Evolutionary conservation across 805 yeast species (phyloP), one percentile per base, ranked within the genome.

Genomic region (Wickerhamiella brachini): DNA sequence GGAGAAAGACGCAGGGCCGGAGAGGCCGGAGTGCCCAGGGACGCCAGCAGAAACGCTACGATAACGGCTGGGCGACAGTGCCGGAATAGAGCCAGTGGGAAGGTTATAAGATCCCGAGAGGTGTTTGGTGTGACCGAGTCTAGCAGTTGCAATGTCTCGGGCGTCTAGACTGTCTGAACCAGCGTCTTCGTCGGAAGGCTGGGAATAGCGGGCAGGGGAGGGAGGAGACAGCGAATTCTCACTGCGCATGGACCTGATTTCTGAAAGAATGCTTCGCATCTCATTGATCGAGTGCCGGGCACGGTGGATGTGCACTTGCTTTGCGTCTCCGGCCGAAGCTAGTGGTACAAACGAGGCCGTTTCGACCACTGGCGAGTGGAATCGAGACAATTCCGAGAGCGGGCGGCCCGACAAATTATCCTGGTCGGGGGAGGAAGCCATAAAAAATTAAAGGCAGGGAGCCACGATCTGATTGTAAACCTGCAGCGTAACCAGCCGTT

Each of bases 271-370:
- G 26, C 44, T 38, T 47, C 50, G 50, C 57, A 57, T 52, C 34
- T 55, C 56, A 18, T 42, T 43, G 21, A 57, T 57, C n/a, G 59
- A 56, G 37, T 52, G 53, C 21, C 58, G 54, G 21, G 51, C 59
- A 20, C 51, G 56, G 45, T 48, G 54, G n/a, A 57, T 56, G 45
- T 53, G 54, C 12, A 57, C 52, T 44, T 57, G 58, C 10, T 52
- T 51, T 17, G 56, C 54, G n/a, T 47, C 52, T 13, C 53, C 50
- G 9, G 51, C 23, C 18, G 47, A 34, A 47, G 50, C 56, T 46
- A 56, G 31, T 15, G 59, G 58, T 10, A 56, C 49, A 21, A 57
- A 57, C 15, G 53, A 50, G 20, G 58, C 61, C 23, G 53, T 53
- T 37, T 54, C 61, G 13, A 58, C 42, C 2, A 56, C 48, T n/a